Base-by-base conservation (phyloP, 768 basidiomycete genomes). In the Lentinula guzmanii region DNA sequence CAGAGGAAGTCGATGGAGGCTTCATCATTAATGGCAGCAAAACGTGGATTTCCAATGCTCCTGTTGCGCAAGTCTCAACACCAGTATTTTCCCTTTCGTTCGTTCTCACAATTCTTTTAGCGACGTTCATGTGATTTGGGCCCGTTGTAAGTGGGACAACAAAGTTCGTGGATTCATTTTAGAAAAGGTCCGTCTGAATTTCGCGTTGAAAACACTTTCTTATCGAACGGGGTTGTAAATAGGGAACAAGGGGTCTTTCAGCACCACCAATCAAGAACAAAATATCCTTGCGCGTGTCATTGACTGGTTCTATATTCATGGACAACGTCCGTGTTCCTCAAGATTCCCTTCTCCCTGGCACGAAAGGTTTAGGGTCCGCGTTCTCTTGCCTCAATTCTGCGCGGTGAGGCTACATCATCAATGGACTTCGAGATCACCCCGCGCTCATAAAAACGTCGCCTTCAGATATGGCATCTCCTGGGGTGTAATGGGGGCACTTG, bases 1-100 rank as follows among this genome's bases (percentile, higher is more conserved):
- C 94, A 10, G 85, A 85, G 63, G 93, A 97, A 71, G 79, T 80
- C 0, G 89, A 89, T 58, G 93, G 93, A 11, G 94, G 93, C 4
- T 98, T 87, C 73, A 74, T 91, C 28, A 70, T 98, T 57, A 90
- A 86, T 64, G 96, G 96, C 56, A 90, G 90, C 73, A 98, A 98
- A 79, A 98, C 94, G 0, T 98, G 96, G 96, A 98, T 98, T 69
- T 85, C 93, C 13, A 97, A 97, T 69, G 86, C 95, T 1, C 94
- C 95, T 8, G 86, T 91, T 58, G 93, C 95, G 87, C 92, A 69
- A 74, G 87, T 78, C 52, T 41, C 43, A 52, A 63, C 33, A 28
- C 3, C 28, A 45, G 53, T 50, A 41, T 54, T 39, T 18, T 48
- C 41, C 37, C 16, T 28, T 11, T 13, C 13, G 15, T 24, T 24